phyloP scores from a whole-genome alignment of 169 alveolate species.

The Plasmodium fragile region DNA sequence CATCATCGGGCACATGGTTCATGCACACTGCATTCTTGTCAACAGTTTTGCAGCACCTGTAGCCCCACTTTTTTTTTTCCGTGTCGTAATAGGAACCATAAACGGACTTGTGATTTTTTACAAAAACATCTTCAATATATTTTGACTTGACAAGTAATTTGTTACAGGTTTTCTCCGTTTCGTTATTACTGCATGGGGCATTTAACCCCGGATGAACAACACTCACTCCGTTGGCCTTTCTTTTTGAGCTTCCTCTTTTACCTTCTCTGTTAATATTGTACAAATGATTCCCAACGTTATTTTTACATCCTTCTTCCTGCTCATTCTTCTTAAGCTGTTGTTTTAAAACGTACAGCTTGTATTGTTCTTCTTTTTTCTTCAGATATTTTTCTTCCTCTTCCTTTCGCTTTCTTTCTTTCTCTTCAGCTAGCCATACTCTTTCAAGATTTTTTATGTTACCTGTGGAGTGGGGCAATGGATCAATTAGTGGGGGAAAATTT shows the following conservation, averaged over 20 bases:
- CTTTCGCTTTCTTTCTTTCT: constrained; percentile 92
- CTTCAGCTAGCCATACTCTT: constrained; percentile 97
- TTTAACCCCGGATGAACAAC: neutral
- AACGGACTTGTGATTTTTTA: constrained; percentile 83
- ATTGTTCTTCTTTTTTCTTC: constrained; percentile 96
- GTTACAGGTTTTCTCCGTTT: constrained; percentile 6
- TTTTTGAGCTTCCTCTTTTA: constrained; percentile 66
- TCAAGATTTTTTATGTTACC: constrained; percentile 94
- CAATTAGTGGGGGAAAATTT: neutral
- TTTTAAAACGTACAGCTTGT: constrained; percentile 92
- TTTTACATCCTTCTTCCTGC: constrained; percentile 53
- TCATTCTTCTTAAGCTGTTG: constrained; percentile 87
- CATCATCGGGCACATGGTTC: neutral
- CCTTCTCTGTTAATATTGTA: constrained; percentile 74
- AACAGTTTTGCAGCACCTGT: constrained; percentile 83
- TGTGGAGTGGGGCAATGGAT: constrained; percentile 76
- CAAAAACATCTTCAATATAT: constrained; percentile 85
- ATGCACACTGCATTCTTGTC: constrained; percentile 78
- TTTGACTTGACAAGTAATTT: constrained; percentile 80
- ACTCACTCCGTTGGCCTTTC: neutral
- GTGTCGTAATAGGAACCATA: constrained; percentile 88
- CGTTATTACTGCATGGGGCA: constrained; percentile 6
- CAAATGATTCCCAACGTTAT: constrained; percentile 6
- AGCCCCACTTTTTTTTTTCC: constrained; percentile 87
- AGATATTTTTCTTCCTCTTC: constrained; percentile 92